Evolutionary conservation across 2,329 filamentous ascomycete species (phyloP).

Genomic region (Knoxdaviesia proteae): DNA sequence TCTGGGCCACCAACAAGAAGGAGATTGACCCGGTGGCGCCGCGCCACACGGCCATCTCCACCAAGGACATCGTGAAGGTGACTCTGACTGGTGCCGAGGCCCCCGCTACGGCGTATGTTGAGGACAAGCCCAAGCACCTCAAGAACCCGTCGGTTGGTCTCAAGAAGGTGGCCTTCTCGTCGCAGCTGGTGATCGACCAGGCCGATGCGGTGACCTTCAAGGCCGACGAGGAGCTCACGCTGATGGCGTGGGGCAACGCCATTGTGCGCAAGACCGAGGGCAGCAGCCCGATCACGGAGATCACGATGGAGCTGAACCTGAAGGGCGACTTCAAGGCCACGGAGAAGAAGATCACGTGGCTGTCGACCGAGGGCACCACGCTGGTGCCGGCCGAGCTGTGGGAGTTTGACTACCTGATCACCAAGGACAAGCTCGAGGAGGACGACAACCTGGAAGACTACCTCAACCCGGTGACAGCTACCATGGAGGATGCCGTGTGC

Average conservation of each 20-base stretch:
- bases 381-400: constrained; percentile 46
- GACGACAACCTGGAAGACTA: constrained; percentile 73
- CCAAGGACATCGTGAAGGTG: constrained; percentile 51
- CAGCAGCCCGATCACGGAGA: constrained; percentile 37
- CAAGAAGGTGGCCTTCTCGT: constrained; percentile 69
- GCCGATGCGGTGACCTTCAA: constrained; percentile 66
- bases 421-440: constrained; percentile 73
- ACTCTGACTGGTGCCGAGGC: constrained; percentile 48
- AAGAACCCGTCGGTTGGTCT: constrained; percentile 73
- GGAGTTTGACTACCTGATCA: constrained; percentile 49
- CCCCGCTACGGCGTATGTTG: constrained; percentile 37
- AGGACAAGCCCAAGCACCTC: constrained; percentile 68
- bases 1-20: constrained; percentile 61
- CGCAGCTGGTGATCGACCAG: constrained; percentile 64
- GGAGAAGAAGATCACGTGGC: constrained; percentile 91
- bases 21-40: constrained; percentile 60
- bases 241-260: constrained; percentile 91
- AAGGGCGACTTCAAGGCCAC: constrained; percentile 88
- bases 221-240: constrained; percentile 73
- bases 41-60: constrained; percentile 51
- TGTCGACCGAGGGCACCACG: constrained; percentile 54
- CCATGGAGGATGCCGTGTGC: constrained; percentile 52
- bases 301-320: constrained; percentile 75
- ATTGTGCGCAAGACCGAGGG: constrained; percentile 23
- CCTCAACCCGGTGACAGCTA: constrained; percentile 56